Percentiles rank a stretch among this genome's conserved stretches.
Conservation (phyloP, 2,329 filamentous ascomycete species). For the Aureobasidium lini region DNA sequence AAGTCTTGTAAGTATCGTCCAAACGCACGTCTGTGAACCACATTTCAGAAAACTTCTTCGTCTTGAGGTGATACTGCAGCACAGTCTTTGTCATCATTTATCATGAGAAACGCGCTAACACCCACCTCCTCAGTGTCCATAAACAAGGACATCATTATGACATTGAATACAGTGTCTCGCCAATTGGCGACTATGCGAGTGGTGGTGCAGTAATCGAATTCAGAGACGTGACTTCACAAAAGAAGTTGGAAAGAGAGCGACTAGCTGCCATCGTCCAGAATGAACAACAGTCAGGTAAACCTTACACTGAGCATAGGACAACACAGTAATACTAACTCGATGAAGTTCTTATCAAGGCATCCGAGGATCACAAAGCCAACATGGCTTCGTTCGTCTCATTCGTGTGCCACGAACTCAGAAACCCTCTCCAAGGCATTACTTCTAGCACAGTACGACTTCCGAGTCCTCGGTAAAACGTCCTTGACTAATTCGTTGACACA, state of each 20-base stretch:
- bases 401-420: conserved; percentile 14
- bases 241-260: conserved; percentile 8
- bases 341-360: conserved; percentile 8
- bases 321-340: background rate
- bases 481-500: background rate
- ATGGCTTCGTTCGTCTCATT: conserved; percentile 16
- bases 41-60: too few relatives aligned
- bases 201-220: conserved; percentile 15
- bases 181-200: conserved; percentile 13
- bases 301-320: background rate
- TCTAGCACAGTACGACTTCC: background rate
- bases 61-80: too few relatives aligned
- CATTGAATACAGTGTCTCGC: conserved; percentile 14
- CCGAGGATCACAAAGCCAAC: conserved; percentile 12
- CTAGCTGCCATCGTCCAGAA: conserved; percentile 14
- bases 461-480: too few relatives aligned
- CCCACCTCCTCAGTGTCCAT: background rate
- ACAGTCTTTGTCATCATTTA: too few relatives aligned
- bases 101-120: too few relatives aligned
- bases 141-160: background rate
- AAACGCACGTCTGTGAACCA: too few relatives aligned
- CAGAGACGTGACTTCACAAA: conserved; percentile 12
- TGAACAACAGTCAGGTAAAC: conserved; percentile 10
- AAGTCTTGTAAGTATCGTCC: conserved; percentile 1
- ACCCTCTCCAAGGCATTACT: conserved; percentile 12